Base-by-base conservation (phyloP, 106 monocot genomes). In the Dioscorea zingiberensis region DNA sequence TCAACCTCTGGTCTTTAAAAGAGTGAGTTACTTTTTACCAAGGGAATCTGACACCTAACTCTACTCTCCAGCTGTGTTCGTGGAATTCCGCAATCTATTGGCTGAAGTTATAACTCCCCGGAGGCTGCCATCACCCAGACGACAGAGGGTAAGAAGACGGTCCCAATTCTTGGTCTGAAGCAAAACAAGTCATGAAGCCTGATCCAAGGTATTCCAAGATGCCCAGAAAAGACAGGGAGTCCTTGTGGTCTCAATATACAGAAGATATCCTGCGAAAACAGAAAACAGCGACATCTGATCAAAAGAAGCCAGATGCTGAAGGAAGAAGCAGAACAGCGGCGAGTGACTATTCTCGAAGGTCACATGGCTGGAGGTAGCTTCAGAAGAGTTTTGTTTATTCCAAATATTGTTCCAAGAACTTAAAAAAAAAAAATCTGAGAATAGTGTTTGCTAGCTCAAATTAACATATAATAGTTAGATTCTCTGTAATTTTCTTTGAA, bases 91-190 rank as follows among this genome's bases (percentile, higher is more conserved):
- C 16, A 24, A 47, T 2, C 81, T 92, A 25, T 63, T 97, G 19
- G 44, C 83, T 1, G 92, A 97, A 69, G 62, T 89, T 9, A 70
- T 97, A 21, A 88, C 87, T 60, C n/a, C n/a, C 46, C 67, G 12
- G 92, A 97, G 60, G 74, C 75, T 19, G 83, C 81, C 1, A 48
- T n/a, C n/a, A n/a, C 71, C 3, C 66, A 58, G 23, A 65, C 21
- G 1, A 68, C 80, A 18, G 78, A 76, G 28, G 77, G 77, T 30
- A 84, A 79, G 23, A 95, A 88, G 65, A 86, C 73, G 7, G 65
- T 49, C 69, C 92, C 1, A 92, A 65, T 48, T 92, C 88, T 12
- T 97, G 91, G 88, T 78, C 80, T 1, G 97, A 92, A 74, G 91
- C 91, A 18, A 97, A 97, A 69, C 66, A 27, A 3, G 71, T 86